phyloP scores from a whole-genome alignment of 768 basidiomycete species.

The Naematelia encephala region DNA sequence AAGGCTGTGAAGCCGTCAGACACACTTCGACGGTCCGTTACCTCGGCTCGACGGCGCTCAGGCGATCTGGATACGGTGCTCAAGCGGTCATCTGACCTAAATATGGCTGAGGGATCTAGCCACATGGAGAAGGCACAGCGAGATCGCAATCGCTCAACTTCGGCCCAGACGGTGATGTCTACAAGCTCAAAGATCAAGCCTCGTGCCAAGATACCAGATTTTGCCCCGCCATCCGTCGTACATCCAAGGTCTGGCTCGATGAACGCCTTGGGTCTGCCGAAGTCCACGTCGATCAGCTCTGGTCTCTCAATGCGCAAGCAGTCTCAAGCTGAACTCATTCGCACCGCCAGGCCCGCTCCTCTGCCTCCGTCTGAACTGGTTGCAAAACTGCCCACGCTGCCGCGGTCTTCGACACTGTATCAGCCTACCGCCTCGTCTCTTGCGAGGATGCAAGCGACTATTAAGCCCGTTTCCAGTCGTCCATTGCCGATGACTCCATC shows the following conservation, averaged over 20 bases:
- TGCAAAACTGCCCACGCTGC: background rate
- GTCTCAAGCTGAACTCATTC: constrained; percentile 35
- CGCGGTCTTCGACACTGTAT: constrained; percentile 34
- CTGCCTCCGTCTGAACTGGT: constrained; percentile 17
- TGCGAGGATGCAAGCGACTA: constrained; percentile 45
- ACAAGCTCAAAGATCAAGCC: background rate
- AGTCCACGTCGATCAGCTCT: constrained; percentile 23
- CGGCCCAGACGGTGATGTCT: constrained; percentile 16
- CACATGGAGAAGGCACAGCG: background rate
- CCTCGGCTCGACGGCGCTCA: constrained; percentile 15
- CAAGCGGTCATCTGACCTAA: constrained; percentile 16
- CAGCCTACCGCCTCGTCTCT: constrained; percentile 37
- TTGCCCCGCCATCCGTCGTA: constrained; percentile 5
- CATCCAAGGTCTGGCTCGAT: constrained; percentile 10
- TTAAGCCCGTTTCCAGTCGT: constrained; percentile 23
- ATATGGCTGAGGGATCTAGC: background rate
- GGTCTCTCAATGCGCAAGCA: constrained; percentile 20
- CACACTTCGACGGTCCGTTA: background rate
- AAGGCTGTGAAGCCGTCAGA: background rate
- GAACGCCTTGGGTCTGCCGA: constrained; percentile 27
- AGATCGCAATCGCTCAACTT: constrained; percentile 26
- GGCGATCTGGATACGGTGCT: constrained; percentile 20
- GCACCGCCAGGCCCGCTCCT: constrained; percentile 33
- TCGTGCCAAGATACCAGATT: constrained; percentile 17
- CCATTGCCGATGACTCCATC: constrained; percentile 13